Evolutionary conservation across 257 asterid species (phyloP).

Genomic region (Gardenia jasminoides): DNA sequence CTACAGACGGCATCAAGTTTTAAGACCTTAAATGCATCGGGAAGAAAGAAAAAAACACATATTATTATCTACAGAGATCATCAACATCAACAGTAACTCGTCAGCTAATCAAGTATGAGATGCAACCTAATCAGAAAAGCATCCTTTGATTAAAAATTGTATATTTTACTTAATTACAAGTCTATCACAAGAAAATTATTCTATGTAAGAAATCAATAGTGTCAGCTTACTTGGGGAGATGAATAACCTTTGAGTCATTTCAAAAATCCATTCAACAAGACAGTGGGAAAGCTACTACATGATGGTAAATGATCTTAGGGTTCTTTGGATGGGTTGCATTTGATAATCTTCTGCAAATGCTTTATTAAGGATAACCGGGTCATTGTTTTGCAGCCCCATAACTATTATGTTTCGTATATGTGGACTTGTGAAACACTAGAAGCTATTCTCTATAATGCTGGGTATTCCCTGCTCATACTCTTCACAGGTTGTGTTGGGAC

Average conservation of each 20-base stretch:
- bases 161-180: not conserved
- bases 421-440: not conserved
- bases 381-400: too few species aligned
- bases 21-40: not conserved
- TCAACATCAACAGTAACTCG: too few species aligned
- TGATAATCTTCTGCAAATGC: not conserved
- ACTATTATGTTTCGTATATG: too few species aligned
- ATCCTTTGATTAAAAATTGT: not conserved
- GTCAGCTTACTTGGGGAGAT: not conserved
- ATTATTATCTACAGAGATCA: not conserved
- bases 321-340: not conserved
- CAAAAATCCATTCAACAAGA: not conserved
- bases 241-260: not conserved
- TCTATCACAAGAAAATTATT: not conserved
- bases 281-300: not conserved
- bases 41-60: not conserved
- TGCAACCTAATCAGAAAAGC: not conserved
- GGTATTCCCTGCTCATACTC: not conserved
- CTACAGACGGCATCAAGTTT: not conserved
- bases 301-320: not conserved
- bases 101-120: not conserved
- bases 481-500: not conserved
- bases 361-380: not conserved
- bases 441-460: not conserved
- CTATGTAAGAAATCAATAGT: not conserved